A percentile compares a stretch with the other conserved stretches of the same genome.
Evolutionary conservation across 352 stramenopile genomes (phyloP).

Genomic region (Lagenidium giganteum): DNA sequence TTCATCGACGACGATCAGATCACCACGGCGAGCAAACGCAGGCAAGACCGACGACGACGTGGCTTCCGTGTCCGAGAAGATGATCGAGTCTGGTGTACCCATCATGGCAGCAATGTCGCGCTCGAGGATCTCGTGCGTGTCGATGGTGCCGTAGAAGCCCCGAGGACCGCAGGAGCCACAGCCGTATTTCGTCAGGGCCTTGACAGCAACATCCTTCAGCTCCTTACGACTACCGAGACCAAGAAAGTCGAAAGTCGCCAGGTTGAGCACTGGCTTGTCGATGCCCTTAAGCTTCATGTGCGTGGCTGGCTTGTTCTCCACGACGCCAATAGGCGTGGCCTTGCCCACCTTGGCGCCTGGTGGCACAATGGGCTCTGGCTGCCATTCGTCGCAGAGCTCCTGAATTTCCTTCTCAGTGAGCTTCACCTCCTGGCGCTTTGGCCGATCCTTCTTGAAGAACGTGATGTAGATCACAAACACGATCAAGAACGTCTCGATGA

Average conservation of each 20-base stretch:
- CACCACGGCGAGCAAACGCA: conserved; percentile 96
- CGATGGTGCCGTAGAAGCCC: conserved; percentile 98
- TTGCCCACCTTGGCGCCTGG: conserved; percentile 25
- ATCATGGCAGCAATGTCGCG: conserved; percentile 90
- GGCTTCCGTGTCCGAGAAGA: conserved; percentile 96
- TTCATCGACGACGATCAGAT: conserved; percentile 96
- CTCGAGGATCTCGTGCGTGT: conserved; percentile 89
- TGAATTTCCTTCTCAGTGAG: conserved; percentile 87
- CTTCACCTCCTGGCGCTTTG: conserved; percentile 47
- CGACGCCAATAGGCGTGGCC: conserved; percentile 55
- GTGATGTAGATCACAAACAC: conserved; percentile 94
- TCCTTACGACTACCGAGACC: conserved; percentile 80
- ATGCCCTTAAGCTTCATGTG: conserved; percentile 79
- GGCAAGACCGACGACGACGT: conserved; percentile 92
- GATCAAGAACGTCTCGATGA: conserved; percentile 97
- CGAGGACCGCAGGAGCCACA: conserved; percentile 96
- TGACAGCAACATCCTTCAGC: conserved; percentile 85
- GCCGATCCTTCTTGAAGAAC: conserved; percentile 80
- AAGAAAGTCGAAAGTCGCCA: conserved; percentile 97
- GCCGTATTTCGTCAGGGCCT: conserved; percentile 94
- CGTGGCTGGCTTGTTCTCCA: conserved; percentile 74
- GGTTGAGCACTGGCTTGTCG: conserved; percentile 86
- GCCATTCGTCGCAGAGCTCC: conserved; percentile 87
- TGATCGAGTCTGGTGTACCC: conserved; percentile 92
- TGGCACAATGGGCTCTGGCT: conserved; percentile 84